phyloP scores from a whole-genome alignment of 2,329 filamentous ascomycete genomes.

The Fusarium oxysporum region DNA sequence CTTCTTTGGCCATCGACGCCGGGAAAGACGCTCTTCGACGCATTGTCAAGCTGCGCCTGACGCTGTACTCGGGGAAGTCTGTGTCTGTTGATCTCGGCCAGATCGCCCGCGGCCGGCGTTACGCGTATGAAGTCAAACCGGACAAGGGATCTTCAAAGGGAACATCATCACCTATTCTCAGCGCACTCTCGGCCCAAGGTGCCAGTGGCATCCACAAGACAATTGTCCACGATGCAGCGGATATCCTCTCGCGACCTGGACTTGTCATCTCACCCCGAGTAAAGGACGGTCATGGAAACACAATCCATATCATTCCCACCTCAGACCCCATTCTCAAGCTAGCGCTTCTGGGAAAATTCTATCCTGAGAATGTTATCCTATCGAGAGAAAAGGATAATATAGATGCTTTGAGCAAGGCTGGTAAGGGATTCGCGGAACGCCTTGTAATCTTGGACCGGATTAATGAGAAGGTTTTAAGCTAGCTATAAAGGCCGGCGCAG shows the following conservation, averaged over 20 bases:
- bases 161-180: neutral
- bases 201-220: neutral
- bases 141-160: neutral
- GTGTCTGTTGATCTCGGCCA: neutral
- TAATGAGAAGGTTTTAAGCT: neutral
- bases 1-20: neutral
- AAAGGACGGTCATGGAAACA: neutral
- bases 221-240: neutral
- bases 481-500: neutral
- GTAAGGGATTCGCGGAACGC: neutral
- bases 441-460: neutral
- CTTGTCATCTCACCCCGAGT: neutral
- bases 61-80: neutral
- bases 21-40: neutral
- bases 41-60: neutral
- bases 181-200: neutral
- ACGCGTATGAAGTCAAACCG: neutral
- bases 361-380: neutral
- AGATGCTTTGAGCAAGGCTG: neutral
- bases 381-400: neutral
- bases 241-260: neutral
- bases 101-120: neutral
- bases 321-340: neutral
- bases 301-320: neutral
- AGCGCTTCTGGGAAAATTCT: neutral